Conservation (phyloP, 257 asterid genomes). For the Orobanche coerulescens region DNA sequence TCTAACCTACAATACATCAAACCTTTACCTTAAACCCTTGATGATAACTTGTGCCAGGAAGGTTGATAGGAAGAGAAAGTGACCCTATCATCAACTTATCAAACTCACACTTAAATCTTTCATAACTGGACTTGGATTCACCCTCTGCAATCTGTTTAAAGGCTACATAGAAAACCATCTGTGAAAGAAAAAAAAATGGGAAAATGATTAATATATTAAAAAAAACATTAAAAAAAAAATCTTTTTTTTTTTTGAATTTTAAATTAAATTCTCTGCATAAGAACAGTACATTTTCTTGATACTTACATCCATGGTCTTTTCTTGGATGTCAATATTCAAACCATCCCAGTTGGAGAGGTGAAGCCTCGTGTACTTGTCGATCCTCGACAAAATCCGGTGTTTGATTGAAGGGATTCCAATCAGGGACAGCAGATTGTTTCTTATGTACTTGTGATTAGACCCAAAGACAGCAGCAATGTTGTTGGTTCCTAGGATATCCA, state of each 20-base stretch:
- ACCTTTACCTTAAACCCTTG: slow-evolving; percentile 43
- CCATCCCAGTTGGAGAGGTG: slow-evolving; percentile 50
- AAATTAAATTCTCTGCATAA: not conserved
- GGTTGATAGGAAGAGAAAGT: slow-evolving; percentile 57
- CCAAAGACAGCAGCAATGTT: slow-evolving; percentile 78
- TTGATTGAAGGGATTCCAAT: slow-evolving; percentile 46
- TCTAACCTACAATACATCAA: not conserved
- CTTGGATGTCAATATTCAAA: slow-evolving; percentile 49
- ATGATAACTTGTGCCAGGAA: slow-evolving; percentile 52
- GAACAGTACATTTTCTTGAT: too few relatives aligned
- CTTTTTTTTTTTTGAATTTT: too few relatives aligned
- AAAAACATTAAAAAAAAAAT: too few relatives aligned
- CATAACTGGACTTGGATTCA: slow-evolving; percentile 31
- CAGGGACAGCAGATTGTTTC: slow-evolving; percentile 58
- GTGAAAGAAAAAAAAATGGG: not conserved
- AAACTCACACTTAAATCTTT: slow-evolving; percentile 38
- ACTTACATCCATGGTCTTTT: slow-evolving; percentile 54
- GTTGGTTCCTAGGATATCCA: slow-evolving; percentile 57
- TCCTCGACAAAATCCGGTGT: slow-evolving; percentile 38
- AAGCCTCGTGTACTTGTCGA: slow-evolving; percentile 46
- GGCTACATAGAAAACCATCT: slow-evolving; percentile 52
- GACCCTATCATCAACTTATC: slow-evolving; percentile 47
- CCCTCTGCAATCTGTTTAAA: slow-evolving; percentile 41
- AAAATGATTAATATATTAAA: not conserved
- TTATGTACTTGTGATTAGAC: slow-evolving; percentile 47